Base-by-base conservation (phyloP, 2,329 filamentous ascomycete species). In the Fusarium agapanthi region DNA sequence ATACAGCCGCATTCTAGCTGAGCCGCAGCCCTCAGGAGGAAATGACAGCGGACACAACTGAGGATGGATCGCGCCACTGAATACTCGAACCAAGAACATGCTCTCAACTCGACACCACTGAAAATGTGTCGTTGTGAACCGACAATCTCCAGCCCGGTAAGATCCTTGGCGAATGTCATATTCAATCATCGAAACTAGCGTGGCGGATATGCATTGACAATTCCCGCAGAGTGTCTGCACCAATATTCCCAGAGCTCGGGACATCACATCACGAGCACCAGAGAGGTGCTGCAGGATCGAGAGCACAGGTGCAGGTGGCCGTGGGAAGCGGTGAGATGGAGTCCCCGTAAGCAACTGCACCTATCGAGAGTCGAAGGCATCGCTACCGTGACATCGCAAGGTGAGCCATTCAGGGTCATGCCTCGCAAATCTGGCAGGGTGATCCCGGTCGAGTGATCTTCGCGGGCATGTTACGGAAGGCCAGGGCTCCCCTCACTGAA, bases 391-490 rank as follows among this genome's bases (percentile, higher is more conserved):
- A 66, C 55, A 74, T 73, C 68, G 59, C 48, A 65, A 61, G 58
- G 73, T 65, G 59, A 68, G 38, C 53, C 37, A 48, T 48, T 51
- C 62, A 55, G 62, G 66, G 63, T 60, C 57, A 65, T 57, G 34
- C 62, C 59, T 74, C 71, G 61, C 71, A 57, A 73, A 73, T 73
- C 70, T 69, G 68, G 43, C 60, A 61, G 58, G 71, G 44, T 67
- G 45, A 32, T 64, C 54, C 71, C n/a, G 50, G 71, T 48, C 28
- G 56, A 35, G 61, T 61, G 71, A 73, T 73, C 66, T 71, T 62
- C 64, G 28, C 71, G 67, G 56, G 58, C 54, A 68, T 74, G 44
- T 43, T 56, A 41, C n/a, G 41, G 30, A 63, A 24, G 35, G 24
- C 38, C n/a, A 71, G 56, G 59, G 61, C 53, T 43, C 53, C 45